Evolutionary conservation across 202 grass and related monocot species (phyloP).

Genomic region (Carex arenaria): DNA sequence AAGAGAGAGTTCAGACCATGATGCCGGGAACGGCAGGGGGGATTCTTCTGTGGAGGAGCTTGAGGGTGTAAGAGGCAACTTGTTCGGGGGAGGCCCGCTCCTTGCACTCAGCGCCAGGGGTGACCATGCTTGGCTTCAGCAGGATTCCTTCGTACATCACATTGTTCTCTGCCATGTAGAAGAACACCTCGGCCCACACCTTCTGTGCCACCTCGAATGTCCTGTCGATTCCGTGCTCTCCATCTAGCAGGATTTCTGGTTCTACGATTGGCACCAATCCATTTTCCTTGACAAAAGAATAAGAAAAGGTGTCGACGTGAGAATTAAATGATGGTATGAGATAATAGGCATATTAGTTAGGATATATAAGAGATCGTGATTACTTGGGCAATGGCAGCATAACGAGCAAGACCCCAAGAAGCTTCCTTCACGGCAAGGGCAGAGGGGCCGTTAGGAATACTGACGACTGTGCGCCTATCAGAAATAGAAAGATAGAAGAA

Average conservation of each 20-base stretch:
- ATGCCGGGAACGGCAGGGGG: conserved; percentile 85
- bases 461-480: conserved; percentile 88
- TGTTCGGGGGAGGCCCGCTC: conserved; percentile 66
- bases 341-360: neutral
- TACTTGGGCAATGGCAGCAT: conserved; percentile 93
- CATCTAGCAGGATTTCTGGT: conserved; percentile 84
- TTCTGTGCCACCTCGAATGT: conserved; percentile 71
- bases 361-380: neutral
- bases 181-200: conserved; percentile 87
- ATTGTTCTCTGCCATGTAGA: conserved; percentile 79
- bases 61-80: conserved; percentile 70
- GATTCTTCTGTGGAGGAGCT: conserved; percentile 85
- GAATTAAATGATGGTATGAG: neutral
- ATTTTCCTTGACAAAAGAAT: conserved; percentile 52
- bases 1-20: conserved; percentile 33
- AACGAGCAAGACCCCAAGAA: conserved; percentile 94
- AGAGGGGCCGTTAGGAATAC: conserved; percentile 91
- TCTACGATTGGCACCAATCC: conserved; percentile 96
- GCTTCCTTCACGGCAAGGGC: conserved; percentile 95
- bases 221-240: conserved; percentile 79
- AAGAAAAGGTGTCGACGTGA: neutral
- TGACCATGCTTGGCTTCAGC: conserved; percentile 94
- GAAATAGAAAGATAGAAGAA: neutral
- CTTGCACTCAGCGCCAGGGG: conserved; percentile 77
- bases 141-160: conserved; percentile 87